Conservation (phyloP, 1,284 basidiomycete species). For the Ceratobasidium sp. region DNA sequence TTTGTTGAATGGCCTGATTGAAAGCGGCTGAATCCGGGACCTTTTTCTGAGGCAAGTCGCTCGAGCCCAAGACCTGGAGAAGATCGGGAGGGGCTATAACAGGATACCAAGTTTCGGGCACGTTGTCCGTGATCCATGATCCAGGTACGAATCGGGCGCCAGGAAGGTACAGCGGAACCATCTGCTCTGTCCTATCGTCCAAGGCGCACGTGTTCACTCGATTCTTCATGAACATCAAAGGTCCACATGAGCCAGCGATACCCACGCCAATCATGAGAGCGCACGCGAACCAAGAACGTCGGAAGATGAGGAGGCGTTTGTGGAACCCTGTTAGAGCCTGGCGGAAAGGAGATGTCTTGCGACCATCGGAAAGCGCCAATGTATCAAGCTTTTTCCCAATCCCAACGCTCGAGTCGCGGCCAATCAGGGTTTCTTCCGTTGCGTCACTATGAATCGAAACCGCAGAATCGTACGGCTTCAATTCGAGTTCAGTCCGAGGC, state of each 20-base stretch:
- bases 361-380: conserved; percentile 59
- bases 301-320: conserved; percentile 69
- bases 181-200: conserved; percentile 49
- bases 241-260: conserved; percentile 67
- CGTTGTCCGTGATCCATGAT: conserved; percentile 36
- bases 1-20: conserved; percentile 56
- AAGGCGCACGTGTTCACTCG: conserved; percentile 59
- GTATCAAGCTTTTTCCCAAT: conserved; percentile 33
- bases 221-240: conserved; percentile 66
- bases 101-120: conserved; percentile 7
- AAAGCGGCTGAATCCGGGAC: conserved; percentile 60
- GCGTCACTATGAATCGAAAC: conserved; percentile 15
- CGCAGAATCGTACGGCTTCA: conserved; percentile 46
- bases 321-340: conserved; percentile 75
- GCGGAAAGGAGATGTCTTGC: conserved; percentile 58
- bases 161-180: conserved; percentile 59
- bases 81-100: conserved; percentile 59
- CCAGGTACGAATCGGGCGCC: conserved; percentile 51
- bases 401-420: not conserved
- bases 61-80: conserved; percentile 53
- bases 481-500: not conserved
- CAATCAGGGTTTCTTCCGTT: not conserved
- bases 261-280: conserved; percentile 67
- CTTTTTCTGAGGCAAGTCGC: conserved; percentile 13
- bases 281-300: conserved; percentile 72